phyloP scores from a whole-genome alignment of 2,329 filamentous ascomycete species.

The Colletotrichum sp. region DNA sequence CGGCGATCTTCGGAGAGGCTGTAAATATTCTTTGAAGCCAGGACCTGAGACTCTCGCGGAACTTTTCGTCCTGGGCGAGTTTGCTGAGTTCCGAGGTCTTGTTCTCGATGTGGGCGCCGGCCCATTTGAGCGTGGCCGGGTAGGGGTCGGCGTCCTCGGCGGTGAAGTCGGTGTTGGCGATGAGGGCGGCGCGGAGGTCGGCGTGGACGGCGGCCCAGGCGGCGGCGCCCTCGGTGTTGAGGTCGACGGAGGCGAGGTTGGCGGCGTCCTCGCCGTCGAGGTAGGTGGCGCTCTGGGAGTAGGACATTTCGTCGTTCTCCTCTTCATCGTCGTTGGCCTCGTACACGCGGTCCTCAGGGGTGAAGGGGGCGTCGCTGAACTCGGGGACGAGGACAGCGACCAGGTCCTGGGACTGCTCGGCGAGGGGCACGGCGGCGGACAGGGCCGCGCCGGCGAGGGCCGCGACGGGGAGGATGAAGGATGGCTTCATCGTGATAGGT shows the following conservation, averaged over 20 bases:
- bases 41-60: too few species aligned
- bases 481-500: conserved; percentile 1
- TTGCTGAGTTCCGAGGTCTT: neutral
- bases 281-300: neutral
- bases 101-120: neutral
- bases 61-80: too few species aligned
- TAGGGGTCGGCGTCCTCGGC: neutral
- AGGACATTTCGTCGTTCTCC: neutral
- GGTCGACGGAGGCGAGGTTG: neutral
- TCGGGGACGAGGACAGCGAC: neutral
- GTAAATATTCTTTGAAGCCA: too few species aligned
- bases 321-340: neutral
- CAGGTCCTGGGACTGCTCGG: neutral
- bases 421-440: neutral
- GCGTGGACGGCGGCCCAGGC: neutral
- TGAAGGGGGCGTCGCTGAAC: neutral
- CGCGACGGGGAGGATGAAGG: neutral
- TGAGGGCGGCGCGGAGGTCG: neutral
- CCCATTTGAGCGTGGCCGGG: neutral
- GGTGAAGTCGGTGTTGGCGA: neutral
- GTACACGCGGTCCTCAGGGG: neutral
- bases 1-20: too few species aligned
- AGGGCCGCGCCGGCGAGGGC: neutral
- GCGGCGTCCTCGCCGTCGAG: neutral
- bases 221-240: neutral